phyloP scores from a whole-genome alignment of 2,329 filamentous ascomycete species.

The Talaromyces rugulosus region DNA sequence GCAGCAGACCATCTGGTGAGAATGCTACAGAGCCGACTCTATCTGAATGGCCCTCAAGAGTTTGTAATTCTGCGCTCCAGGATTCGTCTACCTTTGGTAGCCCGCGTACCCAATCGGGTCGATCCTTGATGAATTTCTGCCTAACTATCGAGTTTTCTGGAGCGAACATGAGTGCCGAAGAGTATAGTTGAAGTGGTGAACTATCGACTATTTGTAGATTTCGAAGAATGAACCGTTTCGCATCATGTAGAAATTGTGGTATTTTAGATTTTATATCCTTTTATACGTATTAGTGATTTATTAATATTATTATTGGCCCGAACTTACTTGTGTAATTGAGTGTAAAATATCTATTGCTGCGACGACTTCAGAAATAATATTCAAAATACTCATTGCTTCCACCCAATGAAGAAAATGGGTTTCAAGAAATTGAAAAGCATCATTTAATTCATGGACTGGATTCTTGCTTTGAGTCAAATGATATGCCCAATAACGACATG shows the following conservation, averaged over 20 bases:
- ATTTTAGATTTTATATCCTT: constrained; percentile 11
- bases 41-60: constrained; percentile 18
- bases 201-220: constrained; percentile 24
- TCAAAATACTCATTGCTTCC: constrained; percentile 3
- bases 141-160: constrained; percentile 20
- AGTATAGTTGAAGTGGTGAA: constrained; percentile 33
- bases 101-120: constrained; percentile 16
- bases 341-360: constrained; percentile 16
- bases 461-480: constrained; percentile 17
- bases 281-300: too few relatives aligned
- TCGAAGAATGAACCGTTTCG: constrained; percentile 25
- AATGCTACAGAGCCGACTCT: constrained; percentile 16
- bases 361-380: neutral
- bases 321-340: constrained; percentile 9
- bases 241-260: constrained; percentile 25
- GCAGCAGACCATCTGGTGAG: too few relatives aligned
- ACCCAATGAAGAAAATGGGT: constrained; percentile 7
- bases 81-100: constrained; percentile 7
- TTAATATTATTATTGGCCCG: neutral
- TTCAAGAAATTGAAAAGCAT: constrained; percentile 3
- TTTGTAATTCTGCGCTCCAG: constrained; percentile 21
- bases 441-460: constrained; percentile 2
- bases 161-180: constrained; percentile 28
- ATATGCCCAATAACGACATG: constrained; percentile 25
- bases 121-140: constrained; percentile 16